Conservation (phyloP, 2,329 filamentous ascomycete species). For the Beauveria australis region DNA sequence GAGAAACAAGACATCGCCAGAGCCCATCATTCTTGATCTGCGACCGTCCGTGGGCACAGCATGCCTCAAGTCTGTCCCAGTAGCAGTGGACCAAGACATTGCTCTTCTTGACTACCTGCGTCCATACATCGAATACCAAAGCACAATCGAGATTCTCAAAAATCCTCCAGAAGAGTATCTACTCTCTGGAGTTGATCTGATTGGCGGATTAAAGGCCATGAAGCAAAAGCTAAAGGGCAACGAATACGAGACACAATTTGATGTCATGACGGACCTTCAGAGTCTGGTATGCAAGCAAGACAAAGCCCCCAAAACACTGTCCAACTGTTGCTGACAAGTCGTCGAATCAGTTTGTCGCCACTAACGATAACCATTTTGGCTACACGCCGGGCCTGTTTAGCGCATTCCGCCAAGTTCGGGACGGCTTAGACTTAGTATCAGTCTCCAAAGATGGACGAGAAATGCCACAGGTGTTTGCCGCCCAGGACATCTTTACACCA, state of each 20-base stretch:
- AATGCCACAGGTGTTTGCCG: background rate
- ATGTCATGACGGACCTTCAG: conserved; percentile 13
- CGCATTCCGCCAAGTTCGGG: conserved; percentile 9
- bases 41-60: conserved; percentile 14
- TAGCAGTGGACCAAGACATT: conserved; percentile 9
- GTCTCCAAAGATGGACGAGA: conserved; percentile 9
- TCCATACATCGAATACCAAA: conserved; percentile 14
- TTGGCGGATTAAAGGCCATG: conserved; percentile 13
- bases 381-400: conserved; percentile 13
- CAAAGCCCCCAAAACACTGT: background rate
- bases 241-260: conserved; percentile 13
- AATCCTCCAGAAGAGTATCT: conserved; percentile 15
- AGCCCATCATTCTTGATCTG: conserved; percentile 1
- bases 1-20: background rate
- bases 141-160: conserved; percentile 14
- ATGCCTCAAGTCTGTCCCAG: conserved; percentile 13
- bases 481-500: background rate
- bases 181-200: conserved; percentile 14
- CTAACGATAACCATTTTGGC: conserved; percentile 14
- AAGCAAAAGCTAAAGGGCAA: conserved; percentile 12
- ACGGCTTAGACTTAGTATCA: conserved; percentile 11
- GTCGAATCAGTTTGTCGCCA: background rate
- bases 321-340: background rate
- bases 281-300: conserved; percentile 10
- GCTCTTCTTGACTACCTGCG: conserved; percentile 15